phyloP scores from a whole-genome alignment of 2,329 filamentous ascomycete genomes.

The Stachybotrys chlorohalonatus region DNA sequence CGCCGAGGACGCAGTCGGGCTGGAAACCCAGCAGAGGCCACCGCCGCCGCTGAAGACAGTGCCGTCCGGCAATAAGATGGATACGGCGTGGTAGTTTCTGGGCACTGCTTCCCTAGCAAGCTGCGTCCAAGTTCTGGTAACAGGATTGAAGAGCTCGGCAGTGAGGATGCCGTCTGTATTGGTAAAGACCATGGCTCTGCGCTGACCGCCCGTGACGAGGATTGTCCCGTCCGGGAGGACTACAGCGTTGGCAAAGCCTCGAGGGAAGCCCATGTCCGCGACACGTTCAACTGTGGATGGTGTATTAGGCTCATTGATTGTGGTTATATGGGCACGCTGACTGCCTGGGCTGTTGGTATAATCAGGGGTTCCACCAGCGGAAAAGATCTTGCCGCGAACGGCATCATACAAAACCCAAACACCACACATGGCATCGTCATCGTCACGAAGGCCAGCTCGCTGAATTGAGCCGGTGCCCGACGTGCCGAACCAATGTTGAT shows the following conservation, averaged over 20 bases:
- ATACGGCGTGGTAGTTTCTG: slow-evolving; percentile 40
- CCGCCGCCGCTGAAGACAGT: slow-evolving; percentile 42
- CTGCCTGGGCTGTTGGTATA: slow-evolving; percentile 31
- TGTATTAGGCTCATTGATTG: slow-evolving; percentile 21
- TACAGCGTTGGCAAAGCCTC: slow-evolving; percentile 32
- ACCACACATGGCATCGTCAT: slow-evolving; percentile 41
- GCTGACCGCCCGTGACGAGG: slow-evolving; percentile 27
- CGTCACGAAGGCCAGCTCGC: slow-evolving; percentile 17
- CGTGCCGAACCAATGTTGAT: slow-evolving; percentile 48
- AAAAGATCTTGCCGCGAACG: slow-evolving; percentile 46
- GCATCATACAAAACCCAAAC: slow-evolving; percentile 47
- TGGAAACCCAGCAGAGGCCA: slow-evolving; percentile 35
- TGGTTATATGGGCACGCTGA: slow-evolving; percentile 37
- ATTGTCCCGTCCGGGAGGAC: slow-evolving; percentile 36
- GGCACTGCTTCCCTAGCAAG: slow-evolving; percentile 28
- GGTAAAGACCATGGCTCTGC: slow-evolving; percentile 31
- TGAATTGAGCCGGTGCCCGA: slow-evolving; percentile 24
- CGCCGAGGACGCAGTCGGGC: slow-evolving; percentile 14
- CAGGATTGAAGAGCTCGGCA: slow-evolving; percentile 38
- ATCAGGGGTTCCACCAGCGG: slow-evolving; percentile 33
- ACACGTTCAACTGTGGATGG: slow-evolving; percentile 8
- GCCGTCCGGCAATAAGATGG: slow-evolving; percentile 41
- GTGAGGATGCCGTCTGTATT: slow-evolving; percentile 30
- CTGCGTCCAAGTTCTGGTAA: slow-evolving; percentile 27
- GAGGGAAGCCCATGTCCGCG: slow-evolving; percentile 24